A percentile compares a stretch with the other conserved stretches of the same genome.
These are phyloP conservation scores for Penicillium frequentans DNA, from an alignment of 2,329 filamentous ascomycete species.

Conservation along the genomic window DNA sequence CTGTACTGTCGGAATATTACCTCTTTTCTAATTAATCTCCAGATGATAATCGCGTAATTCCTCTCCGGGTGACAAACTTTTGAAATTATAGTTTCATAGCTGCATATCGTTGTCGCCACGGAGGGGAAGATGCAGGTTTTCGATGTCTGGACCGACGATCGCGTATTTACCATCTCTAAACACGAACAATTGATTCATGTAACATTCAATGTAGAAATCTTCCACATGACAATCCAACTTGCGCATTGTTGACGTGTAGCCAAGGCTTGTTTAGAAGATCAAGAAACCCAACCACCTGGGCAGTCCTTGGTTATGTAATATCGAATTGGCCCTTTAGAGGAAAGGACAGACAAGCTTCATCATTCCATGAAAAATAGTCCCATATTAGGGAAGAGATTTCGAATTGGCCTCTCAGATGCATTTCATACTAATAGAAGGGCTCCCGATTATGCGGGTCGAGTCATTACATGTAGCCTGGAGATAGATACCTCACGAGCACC, in stretches of 20 bases:
- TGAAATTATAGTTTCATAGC: background rate
- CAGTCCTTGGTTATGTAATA: background rate
- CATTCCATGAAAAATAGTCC: background rate
- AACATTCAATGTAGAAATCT: background rate
- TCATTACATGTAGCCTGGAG: no score
- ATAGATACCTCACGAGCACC: no score
- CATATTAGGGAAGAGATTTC: background rate
- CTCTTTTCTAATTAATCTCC: background rate
- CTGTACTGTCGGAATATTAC: background rate
- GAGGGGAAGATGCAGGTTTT: background rate
- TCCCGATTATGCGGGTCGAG: no score
- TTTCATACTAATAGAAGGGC: no score
- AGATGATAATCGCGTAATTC: no score
- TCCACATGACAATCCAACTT: background rate
- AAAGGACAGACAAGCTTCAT: background rate
- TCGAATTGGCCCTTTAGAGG: background rate
- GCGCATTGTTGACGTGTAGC: background rate
- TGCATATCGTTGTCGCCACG: background rate
- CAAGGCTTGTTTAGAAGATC: background rate
- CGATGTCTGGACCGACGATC: background rate
- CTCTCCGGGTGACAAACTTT: background rate
- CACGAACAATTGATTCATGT: background rate
- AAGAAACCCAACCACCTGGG: background rate
- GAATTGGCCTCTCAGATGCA: background rate
- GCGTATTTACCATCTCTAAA: background rate